These are phyloP conservation scores for Haplosporangium sp. DNA, from an alignment of 371 early-diverging fungal genomes.

Conservation along the genomic window DNA sequence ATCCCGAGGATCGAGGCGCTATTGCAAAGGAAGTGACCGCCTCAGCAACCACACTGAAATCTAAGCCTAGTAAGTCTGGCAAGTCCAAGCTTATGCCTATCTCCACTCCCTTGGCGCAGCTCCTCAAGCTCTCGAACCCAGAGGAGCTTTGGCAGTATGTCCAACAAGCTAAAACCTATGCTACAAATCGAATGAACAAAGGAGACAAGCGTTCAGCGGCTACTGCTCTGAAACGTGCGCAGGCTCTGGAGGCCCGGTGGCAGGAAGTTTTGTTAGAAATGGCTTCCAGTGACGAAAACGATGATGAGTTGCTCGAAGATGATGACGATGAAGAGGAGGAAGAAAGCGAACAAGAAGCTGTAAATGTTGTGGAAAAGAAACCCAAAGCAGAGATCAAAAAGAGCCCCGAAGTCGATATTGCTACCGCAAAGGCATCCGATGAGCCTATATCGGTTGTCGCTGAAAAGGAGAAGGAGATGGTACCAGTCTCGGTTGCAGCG, in stretches of 20 bases:
- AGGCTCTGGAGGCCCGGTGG: slow-evolving; percentile 47
- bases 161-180: slow-evolving; percentile 53
- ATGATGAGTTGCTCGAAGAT: slow-evolving; percentile 41
- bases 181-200: slow-evolving; percentile 49
- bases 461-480: slow-evolving; percentile 10
- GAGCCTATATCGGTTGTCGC: background rate
- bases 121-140: slow-evolving; percentile 33
- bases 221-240: slow-evolving; percentile 47
- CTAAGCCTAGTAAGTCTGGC: slow-evolving; percentile 17
- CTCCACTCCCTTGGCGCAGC: slow-evolving; percentile 40
- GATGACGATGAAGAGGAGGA: slow-evolving; percentile 35
- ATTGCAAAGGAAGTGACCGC: background rate
- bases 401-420: background rate
- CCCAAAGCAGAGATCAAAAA: slow-evolving; percentile 8
- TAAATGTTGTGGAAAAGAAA: slow-evolving; percentile 4
- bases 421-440: background rate
- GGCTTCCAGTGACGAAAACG: slow-evolving; percentile 52
- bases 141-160: slow-evolving; percentile 53
- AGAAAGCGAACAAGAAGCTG: slow-evolving; percentile 5
- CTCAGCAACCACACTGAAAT: slow-evolving; percentile 7
- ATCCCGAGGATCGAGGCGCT: background rate
- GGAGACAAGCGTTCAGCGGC: slow-evolving; percentile 53
- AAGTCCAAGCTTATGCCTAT: slow-evolving; percentile 46
- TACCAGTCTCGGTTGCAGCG: background rate
- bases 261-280: slow-evolving; percentile 49